Percentiles rank a stretch among this genome's conserved stretches.
These are phyloP conservation scores for Neostapfia colusana DNA, from an alignment of 176 grass and related monocot genomes.

Conservation along the genomic window DNA sequence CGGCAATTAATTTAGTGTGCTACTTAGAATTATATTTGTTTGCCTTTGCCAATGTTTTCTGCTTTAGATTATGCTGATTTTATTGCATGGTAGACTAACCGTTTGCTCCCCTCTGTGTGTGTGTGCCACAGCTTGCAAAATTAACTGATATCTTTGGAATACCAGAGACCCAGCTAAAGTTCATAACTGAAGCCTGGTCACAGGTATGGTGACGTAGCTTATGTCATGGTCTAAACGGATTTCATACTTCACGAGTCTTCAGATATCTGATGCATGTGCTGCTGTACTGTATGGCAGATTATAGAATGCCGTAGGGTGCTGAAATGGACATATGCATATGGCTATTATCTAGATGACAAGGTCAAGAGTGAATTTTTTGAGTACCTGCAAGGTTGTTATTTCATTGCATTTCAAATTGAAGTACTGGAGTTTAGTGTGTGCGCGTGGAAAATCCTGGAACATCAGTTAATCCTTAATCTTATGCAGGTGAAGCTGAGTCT, in stretches of 20 bases:
- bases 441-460: conserved; percentile 8
- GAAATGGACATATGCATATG: conserved; percentile 95
- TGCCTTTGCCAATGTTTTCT: too few relatives aligned
- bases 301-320: conserved; percentile 92
- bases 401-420: neutral
- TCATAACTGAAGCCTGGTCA: conserved; percentile 93
- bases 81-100: conserved; percentile 9
- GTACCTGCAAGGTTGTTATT: conserved; percentile 80
- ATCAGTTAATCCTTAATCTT: conserved; percentile 12
- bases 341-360: conserved; percentile 79
- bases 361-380: conserved; percentile 87
- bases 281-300: conserved; percentile 51
- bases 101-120: neutral
- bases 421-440: conserved; percentile 16
- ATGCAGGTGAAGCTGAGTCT: conserved; percentile 81
- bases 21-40: neutral
- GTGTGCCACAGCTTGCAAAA: conserved; percentile 65
- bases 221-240: conserved; percentile 20
- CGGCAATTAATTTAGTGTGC: neutral
- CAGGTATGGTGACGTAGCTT: conserved; percentile 48
- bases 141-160: conserved; percentile 68
- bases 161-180: conserved; percentile 86
- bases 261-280: conserved; percentile 13
- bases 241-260: conserved; percentile 15
- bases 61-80: neutral